Evolutionary conservation across 306 rosid species (phyloP).

Genomic region (Castanea sativa): DNA sequence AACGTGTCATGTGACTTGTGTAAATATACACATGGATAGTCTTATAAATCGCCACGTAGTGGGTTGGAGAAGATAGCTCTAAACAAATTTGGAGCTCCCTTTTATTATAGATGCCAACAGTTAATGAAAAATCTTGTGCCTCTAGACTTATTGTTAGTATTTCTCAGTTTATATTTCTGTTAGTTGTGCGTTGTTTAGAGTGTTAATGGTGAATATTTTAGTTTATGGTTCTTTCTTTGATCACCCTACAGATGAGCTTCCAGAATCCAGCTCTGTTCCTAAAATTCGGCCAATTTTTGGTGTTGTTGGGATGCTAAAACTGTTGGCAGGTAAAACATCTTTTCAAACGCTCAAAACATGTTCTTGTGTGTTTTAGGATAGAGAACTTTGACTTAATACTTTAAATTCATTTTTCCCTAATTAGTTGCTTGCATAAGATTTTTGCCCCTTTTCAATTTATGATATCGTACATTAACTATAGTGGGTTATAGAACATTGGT

Average conservation of each 20-base stretch:
- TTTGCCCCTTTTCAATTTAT: not conserved
- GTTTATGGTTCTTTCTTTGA: constrained; percentile 7
- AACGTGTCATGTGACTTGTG: too few species aligned
- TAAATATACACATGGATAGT: too few species aligned
- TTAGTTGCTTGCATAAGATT: not conserved
- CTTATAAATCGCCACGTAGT: too few species aligned
- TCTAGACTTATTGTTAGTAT: not conserved
- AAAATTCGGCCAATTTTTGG: constrained; percentile 76
- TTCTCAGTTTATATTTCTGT: not conserved
- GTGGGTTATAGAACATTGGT: not conserved
- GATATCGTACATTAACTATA: not conserved
- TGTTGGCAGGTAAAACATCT: constrained; percentile 68
- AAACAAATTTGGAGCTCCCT: too few species aligned
- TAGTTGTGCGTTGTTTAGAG: not conserved
- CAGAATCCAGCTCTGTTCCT: constrained; percentile 65
- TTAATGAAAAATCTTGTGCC: too few species aligned
- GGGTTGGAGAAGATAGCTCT: too few species aligned
- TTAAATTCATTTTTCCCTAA: not conserved
- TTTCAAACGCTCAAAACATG: constrained; percentile 6
- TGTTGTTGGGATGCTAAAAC: constrained; percentile 82
- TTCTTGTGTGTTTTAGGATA: not conserved
- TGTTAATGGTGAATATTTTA: not conserved
- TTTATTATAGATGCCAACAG: too few species aligned
- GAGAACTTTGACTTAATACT: not conserved
- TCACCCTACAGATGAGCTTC: constrained; percentile 63